Percentiles rank a stretch among this genome's conserved stretches.
These are phyloP conservation scores for Mycena galericulata DNA, from an alignment of 768 basidiomycete species.

Conservation along the genomic window DNA sequence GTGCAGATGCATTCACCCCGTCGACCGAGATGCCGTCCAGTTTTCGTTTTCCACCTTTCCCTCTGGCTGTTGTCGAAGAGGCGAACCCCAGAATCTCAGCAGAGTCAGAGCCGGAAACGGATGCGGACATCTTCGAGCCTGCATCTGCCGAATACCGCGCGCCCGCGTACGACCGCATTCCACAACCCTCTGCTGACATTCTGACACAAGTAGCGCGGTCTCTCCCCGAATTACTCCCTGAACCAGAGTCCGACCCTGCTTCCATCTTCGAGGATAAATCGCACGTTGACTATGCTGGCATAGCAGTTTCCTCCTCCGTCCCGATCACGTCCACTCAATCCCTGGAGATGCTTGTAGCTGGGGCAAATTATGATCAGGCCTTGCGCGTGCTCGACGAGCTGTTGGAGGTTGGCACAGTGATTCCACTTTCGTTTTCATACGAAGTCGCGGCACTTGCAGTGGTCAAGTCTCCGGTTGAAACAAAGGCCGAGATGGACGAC, in stretches of 20 bases:
- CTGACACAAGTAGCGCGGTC: constrained; percentile 31
- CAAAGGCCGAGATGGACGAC: constrained; percentile 26
- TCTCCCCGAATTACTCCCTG: constrained; percentile 30
- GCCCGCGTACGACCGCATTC: constrained; percentile 26
- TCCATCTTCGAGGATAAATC: constrained; percentile 33
- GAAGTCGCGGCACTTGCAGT: constrained; percentile 49
- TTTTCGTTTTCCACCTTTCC: constrained; percentile 31
- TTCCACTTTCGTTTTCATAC: constrained; percentile 52
- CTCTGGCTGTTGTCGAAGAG: constrained; percentile 18
- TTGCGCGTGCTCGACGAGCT: constrained; percentile 53
- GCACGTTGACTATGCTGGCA: constrained; percentile 13
- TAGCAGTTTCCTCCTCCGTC: constrained; percentile 18
- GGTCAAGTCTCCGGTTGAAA: constrained; percentile 19
- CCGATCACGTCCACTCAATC: constrained; percentile 42
- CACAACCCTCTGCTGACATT: constrained; percentile 30
- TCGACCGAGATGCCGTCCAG: constrained; percentile 3
- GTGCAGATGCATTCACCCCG: constrained; percentile 1
- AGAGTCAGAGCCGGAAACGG: not conserved
- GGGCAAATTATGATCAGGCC: constrained; percentile 46
- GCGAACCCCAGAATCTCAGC: not conserved
- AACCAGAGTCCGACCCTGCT: constrained; percentile 25
- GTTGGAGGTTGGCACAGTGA: constrained; percentile 48
- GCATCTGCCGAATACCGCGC: constrained; percentile 17
- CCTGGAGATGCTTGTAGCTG: constrained; percentile 42
- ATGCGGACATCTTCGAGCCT: constrained; percentile 21